Conservation (phyloP, 768 basidiomycete species). For the Agrocybe pediades region DNA sequence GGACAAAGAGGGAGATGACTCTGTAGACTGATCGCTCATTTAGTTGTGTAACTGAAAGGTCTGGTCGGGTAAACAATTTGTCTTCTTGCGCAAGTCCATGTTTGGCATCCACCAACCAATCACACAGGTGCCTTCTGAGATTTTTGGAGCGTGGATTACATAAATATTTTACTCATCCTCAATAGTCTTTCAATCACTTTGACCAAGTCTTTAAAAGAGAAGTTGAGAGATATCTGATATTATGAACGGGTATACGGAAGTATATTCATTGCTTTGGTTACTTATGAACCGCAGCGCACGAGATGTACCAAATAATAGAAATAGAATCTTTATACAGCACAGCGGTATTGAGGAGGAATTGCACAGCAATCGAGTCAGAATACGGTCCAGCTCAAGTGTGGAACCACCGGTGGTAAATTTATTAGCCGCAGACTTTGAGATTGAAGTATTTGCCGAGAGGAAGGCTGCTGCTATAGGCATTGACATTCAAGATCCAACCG, state of each 20-base stretch:
- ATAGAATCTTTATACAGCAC: background rate
- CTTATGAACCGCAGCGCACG: background rate
- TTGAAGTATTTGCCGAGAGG: constrained; percentile 72
- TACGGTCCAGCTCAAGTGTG: background rate
- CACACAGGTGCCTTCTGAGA: background rate
- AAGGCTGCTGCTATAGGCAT: constrained; percentile 47
- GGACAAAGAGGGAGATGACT: constrained; percentile 41
- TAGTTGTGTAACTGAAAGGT: background rate
- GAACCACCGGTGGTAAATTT: background rate
- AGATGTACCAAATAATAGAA: background rate
- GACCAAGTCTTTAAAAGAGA: too few relatives aligned
- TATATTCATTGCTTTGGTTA: background rate
- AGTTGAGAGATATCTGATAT: too few relatives aligned
- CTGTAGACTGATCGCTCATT: constrained; percentile 36
- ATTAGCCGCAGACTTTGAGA: constrained; percentile 41
- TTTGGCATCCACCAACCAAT: constrained; percentile 8
- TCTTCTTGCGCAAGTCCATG: background rate
- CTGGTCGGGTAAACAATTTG: constrained; percentile 8
- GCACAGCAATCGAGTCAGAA: background rate
- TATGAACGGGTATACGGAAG: background rate
- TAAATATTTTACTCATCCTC: too few relatives aligned
- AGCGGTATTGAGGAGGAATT: background rate
- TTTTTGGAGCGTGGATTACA: too few relatives aligned
- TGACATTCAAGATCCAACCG: constrained; percentile 65
- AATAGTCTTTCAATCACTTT: too few relatives aligned